phyloP scores from a whole-genome alignment of 2,329 filamentous ascomycete genomes.

The Didymosphaeria variabile region DNA sequence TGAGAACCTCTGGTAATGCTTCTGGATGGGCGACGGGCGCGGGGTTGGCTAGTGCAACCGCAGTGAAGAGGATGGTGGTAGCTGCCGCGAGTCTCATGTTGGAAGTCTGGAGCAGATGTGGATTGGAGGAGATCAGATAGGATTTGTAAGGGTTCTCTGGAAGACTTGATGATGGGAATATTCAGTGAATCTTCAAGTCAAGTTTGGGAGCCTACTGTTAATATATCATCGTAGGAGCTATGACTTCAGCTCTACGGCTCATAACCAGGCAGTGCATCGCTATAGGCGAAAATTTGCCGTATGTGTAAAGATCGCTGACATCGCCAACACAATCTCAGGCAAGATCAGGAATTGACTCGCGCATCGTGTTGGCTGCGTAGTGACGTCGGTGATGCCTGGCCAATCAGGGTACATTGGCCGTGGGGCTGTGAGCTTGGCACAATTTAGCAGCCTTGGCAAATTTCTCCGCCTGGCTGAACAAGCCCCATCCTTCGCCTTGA shows the following conservation, averaged over 20 bases:
- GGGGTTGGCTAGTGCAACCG: conserved; percentile 39
- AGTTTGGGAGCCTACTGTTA: no score
- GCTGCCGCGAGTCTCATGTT: conserved; percentile 39
- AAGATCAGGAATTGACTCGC: conserved; percentile 2
- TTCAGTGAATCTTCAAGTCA: neutral
- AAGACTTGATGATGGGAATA: neutral
- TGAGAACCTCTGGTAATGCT: conserved; percentile 13
- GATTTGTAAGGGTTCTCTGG: neutral
- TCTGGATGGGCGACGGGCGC: conserved; percentile 32
- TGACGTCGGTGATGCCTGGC: conserved; percentile 9
- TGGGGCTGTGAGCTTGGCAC: conserved; percentile 23
- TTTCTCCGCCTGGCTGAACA: conserved; percentile 8
- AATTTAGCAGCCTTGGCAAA: conserved; percentile 28
- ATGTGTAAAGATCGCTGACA: neutral
- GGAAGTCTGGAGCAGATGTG: neutral
- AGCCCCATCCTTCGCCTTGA: conserved; percentile 11
- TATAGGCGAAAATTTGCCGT: neutral
- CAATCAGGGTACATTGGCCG: conserved; percentile 16
- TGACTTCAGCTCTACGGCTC: neutral
- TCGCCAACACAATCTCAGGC: neutral
- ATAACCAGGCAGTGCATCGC: neutral
- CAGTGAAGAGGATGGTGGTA: conserved; percentile 34
- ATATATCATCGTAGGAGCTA: neutral
- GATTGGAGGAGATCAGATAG: neutral
- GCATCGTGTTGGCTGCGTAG: neutral